Percentiles rank a stretch among this genome's conserved stretches.
Evolutionary conservation across 352 stramenopile genomes (phyloP).

Genomic region (Pythium brachiatum): DNA sequence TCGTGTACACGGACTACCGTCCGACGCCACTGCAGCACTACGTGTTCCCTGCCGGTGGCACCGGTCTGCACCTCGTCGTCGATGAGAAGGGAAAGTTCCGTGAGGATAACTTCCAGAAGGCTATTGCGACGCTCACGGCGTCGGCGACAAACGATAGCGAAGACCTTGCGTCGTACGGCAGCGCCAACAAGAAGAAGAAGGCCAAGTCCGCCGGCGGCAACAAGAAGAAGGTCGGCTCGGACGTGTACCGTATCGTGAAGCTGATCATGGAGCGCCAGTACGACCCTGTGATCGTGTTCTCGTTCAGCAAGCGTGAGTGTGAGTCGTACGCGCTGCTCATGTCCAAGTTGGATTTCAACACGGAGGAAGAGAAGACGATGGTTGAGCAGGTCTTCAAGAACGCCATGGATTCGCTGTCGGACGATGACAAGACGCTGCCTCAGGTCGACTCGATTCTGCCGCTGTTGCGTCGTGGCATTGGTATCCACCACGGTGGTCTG

Average conservation of each 20-base stretch:
- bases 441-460: conserved; percentile 97
- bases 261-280: conserved; percentile 97
- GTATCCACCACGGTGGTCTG: conserved; percentile 99
- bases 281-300: conserved; percentile 99
- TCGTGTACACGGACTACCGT: conserved; percentile 99
- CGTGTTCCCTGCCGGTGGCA: conserved; percentile 95
- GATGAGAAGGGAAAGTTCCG: conserved; percentile 99
- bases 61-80: conserved; percentile 98
- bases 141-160: conserved; percentile 61
- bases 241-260: conserved; percentile 98
- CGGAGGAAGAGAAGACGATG: conserved; percentile 97
- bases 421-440: conserved; percentile 97
- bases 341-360: conserved; percentile 96
- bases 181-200: conserved; percentile 69
- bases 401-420: conserved; percentile 95
- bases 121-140: conserved; percentile 79
- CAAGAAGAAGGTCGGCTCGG: conserved; percentile 93
- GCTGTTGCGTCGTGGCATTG: conserved; percentile 97
- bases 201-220: conserved; percentile 41
- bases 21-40: conserved; percentile 99
- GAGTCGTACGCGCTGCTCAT: conserved; percentile 92
- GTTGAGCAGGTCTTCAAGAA: conserved; percentile 97
- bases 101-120: conserved; percentile 96
- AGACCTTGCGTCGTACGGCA: conserved; percentile 78
- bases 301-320: conserved; percentile 99